These are phyloP conservation scores for Elsinoe fawcettii DNA, from an alignment of 2,329 filamentous ascomycete species.

Conservation along the genomic window DNA sequence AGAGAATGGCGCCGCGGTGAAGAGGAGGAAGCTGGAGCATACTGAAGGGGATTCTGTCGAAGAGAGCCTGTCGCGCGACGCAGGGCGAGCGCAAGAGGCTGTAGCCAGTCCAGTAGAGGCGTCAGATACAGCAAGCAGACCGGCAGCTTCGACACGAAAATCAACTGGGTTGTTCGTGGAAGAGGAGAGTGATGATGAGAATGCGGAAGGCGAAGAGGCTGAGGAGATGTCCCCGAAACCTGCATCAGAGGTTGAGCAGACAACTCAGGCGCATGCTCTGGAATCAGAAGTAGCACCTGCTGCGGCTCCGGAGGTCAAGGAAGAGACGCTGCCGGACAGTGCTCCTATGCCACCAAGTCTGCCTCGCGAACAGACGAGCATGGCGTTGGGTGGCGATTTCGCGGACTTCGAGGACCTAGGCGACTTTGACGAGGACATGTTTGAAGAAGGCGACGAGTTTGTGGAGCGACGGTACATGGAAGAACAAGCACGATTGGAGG, in stretches of 20 bases:
- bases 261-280: not conserved
- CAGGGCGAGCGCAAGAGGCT: conserved; percentile 32
- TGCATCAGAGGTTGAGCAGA: not conserved
- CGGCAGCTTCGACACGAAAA: not conserved
- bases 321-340: not conserved
- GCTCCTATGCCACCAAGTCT: conserved; percentile 25
- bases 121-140: not conserved
- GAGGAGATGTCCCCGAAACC: conserved; percentile 9
- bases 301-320: not conserved
- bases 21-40: conserved; percentile 32
- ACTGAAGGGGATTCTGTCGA: conserved; percentile 23
- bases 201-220: conserved; percentile 24
- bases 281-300: not conserved
- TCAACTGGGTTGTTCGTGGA: conserved; percentile 59
- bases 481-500: conserved; percentile 53
- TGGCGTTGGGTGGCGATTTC: conserved; percentile 44
- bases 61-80: conserved; percentile 25
- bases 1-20: conserved; percentile 36
- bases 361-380: conserved; percentile 44
- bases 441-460: conserved; percentile 46
- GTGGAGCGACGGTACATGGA: conserved; percentile 59
- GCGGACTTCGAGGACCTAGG: conserved; percentile 45
- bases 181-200: conserved; percentile 52
- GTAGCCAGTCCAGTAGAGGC: not conserved
- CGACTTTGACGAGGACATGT: conserved; percentile 54